These are phyloP conservation scores for Plantago coronopus DNA, from an alignment of 305 asterid genomes.

Conservation along the genomic window DNA sequence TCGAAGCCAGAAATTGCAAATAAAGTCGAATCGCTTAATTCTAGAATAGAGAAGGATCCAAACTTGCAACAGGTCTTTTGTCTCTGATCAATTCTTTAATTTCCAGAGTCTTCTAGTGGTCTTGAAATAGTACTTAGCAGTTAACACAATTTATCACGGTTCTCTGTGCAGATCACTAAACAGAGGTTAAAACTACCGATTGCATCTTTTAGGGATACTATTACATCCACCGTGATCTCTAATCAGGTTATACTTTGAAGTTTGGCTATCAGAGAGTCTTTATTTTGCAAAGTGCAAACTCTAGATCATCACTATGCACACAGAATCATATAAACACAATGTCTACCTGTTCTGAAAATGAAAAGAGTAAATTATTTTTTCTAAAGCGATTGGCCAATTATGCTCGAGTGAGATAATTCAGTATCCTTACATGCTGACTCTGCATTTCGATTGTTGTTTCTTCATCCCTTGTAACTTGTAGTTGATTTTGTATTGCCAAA, in stretches of 20 bases:
- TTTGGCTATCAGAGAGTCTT: neutral
- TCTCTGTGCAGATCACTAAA: constrained; percentile 48
- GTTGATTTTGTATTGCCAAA: constrained; percentile 21
- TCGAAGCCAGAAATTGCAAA: constrained; percentile 51
- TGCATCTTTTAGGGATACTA: constrained; percentile 64
- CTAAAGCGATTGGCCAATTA: neutral
- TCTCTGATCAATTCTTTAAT: constrained; percentile 13
- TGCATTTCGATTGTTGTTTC: constrained; percentile 11
- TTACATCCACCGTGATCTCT: constrained; percentile 63
- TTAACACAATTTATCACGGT: constrained; percentile 15
- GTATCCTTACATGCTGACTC: constrained; percentile 2
- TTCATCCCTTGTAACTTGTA: constrained; percentile 7
- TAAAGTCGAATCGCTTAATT: constrained; percentile 49
- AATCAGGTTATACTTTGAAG: constrained; percentile 53
- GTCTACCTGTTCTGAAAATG: neutral
- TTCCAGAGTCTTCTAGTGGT: constrained; percentile 1
- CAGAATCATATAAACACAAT: neutral
- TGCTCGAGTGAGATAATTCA: constrained; percentile 11
- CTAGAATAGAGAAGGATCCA: constrained; percentile 44
- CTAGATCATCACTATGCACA: too few relatives aligned
- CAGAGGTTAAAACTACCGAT: constrained; percentile 85
- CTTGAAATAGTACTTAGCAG: neutral
- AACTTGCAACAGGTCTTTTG: constrained; percentile 59
- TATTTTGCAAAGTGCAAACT: too few relatives aligned
- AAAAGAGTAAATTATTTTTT: neutral